Evolutionary conservation across 768 basidiomycete species (phyloP).

Genomic region (Boletus pseudopeckii): DNA sequence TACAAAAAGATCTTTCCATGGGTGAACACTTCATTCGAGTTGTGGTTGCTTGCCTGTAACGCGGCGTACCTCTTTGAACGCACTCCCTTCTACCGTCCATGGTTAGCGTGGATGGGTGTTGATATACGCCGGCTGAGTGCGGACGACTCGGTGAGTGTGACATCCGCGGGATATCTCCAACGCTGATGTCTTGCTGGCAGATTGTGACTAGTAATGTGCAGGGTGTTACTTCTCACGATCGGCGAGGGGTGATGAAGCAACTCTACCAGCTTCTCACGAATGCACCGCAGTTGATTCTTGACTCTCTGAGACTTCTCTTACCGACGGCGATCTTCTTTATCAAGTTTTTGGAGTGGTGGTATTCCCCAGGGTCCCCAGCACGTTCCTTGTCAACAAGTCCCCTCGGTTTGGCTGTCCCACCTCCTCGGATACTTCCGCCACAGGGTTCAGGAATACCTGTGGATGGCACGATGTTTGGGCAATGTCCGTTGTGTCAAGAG

Average conservation of each 20-base stretch:
- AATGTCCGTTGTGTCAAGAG: constrained; percentile 77
- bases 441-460: constrained; percentile 71
- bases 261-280: constrained; percentile 46
- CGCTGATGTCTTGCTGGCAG: constrained; percentile 12
- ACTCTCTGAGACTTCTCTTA: constrained; percentile 74
- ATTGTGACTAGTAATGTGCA: constrained; percentile 11
- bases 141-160: constrained; percentile 68
- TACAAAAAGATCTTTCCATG: constrained; percentile 84
- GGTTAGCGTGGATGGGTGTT: constrained; percentile 83
- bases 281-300: constrained; percentile 64
- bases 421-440: constrained; percentile 70
- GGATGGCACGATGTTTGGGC: constrained; percentile 65
- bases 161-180: not conserved
- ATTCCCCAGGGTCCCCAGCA: constrained; percentile 87
- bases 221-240: constrained; percentile 20
- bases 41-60: constrained; percentile 83
- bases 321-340: constrained; percentile 92
- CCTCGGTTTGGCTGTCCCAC: constrained; percentile 69
- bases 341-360: constrained; percentile 99
- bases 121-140: constrained; percentile 75
- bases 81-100: constrained; percentile 85
- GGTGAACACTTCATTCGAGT: constrained; percentile 70
- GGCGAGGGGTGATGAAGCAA: constrained; percentile 38
- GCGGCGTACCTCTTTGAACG: constrained; percentile 86
- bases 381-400: constrained; percentile 61